Base-by-base conservation (phyloP, 352 stramenopile species). In the Elongisporangium anandrum region DNA sequence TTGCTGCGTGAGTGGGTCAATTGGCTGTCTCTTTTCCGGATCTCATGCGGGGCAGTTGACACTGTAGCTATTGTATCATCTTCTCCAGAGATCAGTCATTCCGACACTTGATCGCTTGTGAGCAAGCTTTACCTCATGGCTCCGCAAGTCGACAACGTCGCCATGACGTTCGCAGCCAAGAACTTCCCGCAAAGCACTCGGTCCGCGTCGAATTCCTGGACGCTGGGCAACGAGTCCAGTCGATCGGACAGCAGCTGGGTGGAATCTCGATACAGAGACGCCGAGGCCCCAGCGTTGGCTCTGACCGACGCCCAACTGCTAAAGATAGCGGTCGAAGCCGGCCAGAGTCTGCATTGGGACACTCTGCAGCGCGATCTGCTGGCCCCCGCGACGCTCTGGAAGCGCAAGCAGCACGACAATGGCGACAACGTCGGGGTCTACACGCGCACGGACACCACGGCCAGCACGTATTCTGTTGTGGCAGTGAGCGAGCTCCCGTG, bases 221-320 rank as follows among this genome's bases (percentile, higher is more conserved):
- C 34, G 34, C 34, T 17, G 34, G 34, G 17, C 34, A 45, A 45
- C 34, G 34, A 45, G 4, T 45, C 9, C 34, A 45, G 34, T 4
- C 34, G 13, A 45, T 45, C 34, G 10, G 34, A 45, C 12, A 3
- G 34, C 34, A 45, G 13, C 34, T 45, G 34, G 34, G 2, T 45
- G 10, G 9, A 12, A 45, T 45, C 34, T 4, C 6, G 34, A 45
- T 45, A 45, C 13, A 45, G 34, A 17, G 34, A 45, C 34, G 10
- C 6, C 34, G 34, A 16, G 13, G 12, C 6, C 10, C 34, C 34
- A 5, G 34, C 34, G 34, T 17, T 85, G 50, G 68, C 73, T 4
- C 57, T 67, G 8, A 81, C 68, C 21, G 73, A 85, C 63, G 64
- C 66, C 29, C 74, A 72, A 4, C 63, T 85, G 8, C 56, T 67